phyloP scores from a whole-genome alignment of 2,329 filamentous ascomycete species.

The Calonectria fujianensis region DNA sequence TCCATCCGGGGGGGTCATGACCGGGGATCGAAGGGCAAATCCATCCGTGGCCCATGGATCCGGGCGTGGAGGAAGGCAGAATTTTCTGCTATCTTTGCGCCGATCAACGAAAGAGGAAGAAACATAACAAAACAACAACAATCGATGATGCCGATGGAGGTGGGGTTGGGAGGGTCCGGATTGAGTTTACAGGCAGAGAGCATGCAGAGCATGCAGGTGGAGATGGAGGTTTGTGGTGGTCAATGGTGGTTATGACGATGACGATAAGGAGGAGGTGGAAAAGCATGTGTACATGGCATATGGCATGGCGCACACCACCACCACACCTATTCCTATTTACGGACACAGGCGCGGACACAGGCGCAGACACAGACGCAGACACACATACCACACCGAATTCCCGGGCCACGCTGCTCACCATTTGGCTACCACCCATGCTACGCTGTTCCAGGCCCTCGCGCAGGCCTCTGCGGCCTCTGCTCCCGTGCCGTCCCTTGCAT shows the following conservation, averaged over 20 bases:
- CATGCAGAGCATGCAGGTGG: not conserved
- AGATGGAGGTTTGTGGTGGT: not conserved
- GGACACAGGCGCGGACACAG: not conserved
- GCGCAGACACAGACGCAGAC: not conserved
- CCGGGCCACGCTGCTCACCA: conserved; percentile 1
- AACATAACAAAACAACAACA: conserved; percentile 17
- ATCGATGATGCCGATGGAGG: conserved; percentile 1
- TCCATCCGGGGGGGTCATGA: conserved; percentile 10
- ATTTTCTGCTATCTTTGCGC: conserved; percentile 9
- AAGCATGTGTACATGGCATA: not conserved
- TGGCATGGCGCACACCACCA: not conserved
- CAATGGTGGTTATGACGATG: not conserved
- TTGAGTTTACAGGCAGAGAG: conserved; percentile 4
- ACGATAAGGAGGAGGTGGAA: not conserved
- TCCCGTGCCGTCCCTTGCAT: conserved; percentile 26
- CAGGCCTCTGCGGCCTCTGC: not conserved
- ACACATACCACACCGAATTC: conserved; percentile 10
- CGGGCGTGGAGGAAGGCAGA: not conserved
- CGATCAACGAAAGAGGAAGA: conserved; percentile 11
- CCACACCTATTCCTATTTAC: conserved; percentile 10
- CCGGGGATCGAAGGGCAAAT: conserved; percentile 25
- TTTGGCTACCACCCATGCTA: not conserved
- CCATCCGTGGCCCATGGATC: conserved; percentile 7
- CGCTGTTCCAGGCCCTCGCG: conserved; percentile 16
- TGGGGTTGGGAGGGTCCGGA: not conserved